Base-by-base conservation (phyloP, 2,329 filamentous ascomycete genomes). In the Cercospora sojina region DNA sequence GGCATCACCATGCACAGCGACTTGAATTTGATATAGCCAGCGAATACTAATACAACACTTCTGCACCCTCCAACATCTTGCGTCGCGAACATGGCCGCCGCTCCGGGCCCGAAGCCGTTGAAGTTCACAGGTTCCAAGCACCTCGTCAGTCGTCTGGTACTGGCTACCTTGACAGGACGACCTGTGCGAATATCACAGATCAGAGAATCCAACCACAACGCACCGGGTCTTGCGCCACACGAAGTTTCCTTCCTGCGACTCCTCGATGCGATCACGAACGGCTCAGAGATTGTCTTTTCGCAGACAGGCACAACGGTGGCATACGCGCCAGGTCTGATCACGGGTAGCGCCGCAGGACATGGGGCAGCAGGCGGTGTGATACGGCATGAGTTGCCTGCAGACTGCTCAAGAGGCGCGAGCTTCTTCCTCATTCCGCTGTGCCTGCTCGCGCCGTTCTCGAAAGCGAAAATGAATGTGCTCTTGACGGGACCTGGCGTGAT, bases 241-340 rank as follows among this genome's bases (percentile, higher is more conserved):
- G 95, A 99, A 81, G 89, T 98, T 74, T 98, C 95, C 56, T 94
- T 99, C 79, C 86, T 99, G 32, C 93, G 95, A 65, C 90, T 99
- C 18, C 89, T 99, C 76, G 95, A 98, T 79, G 87, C 92, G 72
- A 86, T 99, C 74, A 99, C 95, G 76, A 99, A 99, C 83, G 95
- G 95, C 80, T 91, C 91, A 65, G 89, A 91, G 64, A 92, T 98
- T 81, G 93, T 97, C 76, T 97, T 99, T 73, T 97, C 93, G 10
- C 95, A 96, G 81, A 97, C 93, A 1, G 95, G 95, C 77, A 98
- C 95, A 0, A 93, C 92, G 1, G 87, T 99, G 64, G 90, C 93
- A 41, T 99, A 96, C 81, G 90, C 91, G 71, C 95, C 95, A 0
- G 95, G 95, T 38, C 84, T 99, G 47, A 96, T 99, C 74, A 95